Evolutionary conservation across 2,329 filamentous ascomycete species (phyloP).

Genomic region (Sporothrix brunneoviolacea): DNA sequence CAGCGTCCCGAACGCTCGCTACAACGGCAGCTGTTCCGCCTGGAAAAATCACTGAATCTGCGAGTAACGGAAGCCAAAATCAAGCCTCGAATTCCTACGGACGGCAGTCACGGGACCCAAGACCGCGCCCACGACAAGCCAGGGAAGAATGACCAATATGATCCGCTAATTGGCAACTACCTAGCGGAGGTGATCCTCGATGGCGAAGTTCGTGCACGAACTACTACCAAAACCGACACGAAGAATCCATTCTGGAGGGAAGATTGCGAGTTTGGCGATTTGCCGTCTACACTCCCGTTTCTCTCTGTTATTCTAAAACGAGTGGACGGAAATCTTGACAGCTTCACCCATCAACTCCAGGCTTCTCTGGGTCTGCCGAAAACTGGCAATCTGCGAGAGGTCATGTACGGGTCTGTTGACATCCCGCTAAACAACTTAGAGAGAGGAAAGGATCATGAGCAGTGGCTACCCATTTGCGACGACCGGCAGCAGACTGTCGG

Average conservation of each 20-base stretch:
- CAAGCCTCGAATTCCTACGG: slow-evolving; percentile 29
- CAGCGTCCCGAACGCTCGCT: background rate
- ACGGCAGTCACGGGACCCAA: slow-evolving; percentile 16
- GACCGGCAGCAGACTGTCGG: slow-evolving; percentile 70
- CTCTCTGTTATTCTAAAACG: slow-evolving; percentile 68
- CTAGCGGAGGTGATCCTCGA: slow-evolving; percentile 74
- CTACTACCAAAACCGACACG: slow-evolving; percentile 63
- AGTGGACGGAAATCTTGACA: slow-evolving; percentile 45
- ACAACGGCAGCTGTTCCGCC: slow-evolving; percentile 45
- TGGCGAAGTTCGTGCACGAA: slow-evolving; percentile 70
- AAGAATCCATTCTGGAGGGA: slow-evolving; percentile 78
- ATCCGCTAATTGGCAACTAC: slow-evolving; percentile 58
- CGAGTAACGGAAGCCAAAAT: slow-evolving; percentile 58
- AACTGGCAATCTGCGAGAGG: slow-evolving; percentile 40
- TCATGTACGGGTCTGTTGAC: slow-evolving; percentile 67
- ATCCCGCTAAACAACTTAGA: slow-evolving; percentile 74
- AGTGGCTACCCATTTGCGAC: slow-evolving; percentile 80
- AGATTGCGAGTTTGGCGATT: slow-evolving; percentile 68
- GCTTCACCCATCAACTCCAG: slow-evolving; percentile 37
- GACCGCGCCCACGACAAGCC: slow-evolving; percentile 25
- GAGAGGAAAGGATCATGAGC: slow-evolving; percentile 69
- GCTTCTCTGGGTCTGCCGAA: slow-evolving; percentile 37
- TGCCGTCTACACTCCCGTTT: slow-evolving; percentile 62
- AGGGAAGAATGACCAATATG: slow-evolving; percentile 30
- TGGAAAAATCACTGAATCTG: slow-evolving; percentile 55